Evolutionary conservation across 208 protist species (phyloP).

Genomic region (Wallacemonas sp.): DNA sequence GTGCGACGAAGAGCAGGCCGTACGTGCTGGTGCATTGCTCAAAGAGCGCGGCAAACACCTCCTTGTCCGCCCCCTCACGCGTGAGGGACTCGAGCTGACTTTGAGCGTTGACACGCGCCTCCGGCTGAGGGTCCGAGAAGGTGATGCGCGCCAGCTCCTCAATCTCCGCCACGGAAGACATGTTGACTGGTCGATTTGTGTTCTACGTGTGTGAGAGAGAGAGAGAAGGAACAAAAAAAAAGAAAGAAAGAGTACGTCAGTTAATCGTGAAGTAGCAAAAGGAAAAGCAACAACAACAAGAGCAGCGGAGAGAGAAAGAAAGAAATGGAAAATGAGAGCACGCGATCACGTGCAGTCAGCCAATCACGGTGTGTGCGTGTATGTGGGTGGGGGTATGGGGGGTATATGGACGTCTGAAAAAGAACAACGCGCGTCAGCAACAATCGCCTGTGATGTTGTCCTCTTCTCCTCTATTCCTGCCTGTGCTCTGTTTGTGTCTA

Average conservation of each 20-base stretch:
- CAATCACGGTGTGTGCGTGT: no score
- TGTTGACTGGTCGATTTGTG: no score
- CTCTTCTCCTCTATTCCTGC: no score
- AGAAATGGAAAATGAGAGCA: conserved; percentile 6
- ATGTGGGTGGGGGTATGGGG: no score
- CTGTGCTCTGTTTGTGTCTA: no score
- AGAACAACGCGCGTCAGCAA: no score
- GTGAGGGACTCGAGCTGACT: conserved; percentile 45
- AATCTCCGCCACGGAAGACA: conserved; percentile 62
- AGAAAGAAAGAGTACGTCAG: not conserved
- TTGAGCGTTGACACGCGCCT: conserved; percentile 45
- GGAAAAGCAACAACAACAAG: not conserved
- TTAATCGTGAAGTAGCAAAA: conserved; percentile 1
- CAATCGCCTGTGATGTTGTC: no score
- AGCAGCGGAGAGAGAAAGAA: not conserved
- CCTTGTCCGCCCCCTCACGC: conserved; percentile 46
- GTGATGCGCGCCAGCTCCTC: conserved; percentile 67
- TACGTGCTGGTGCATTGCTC: conserved; percentile 75
- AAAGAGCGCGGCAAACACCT: conserved; percentile 50
- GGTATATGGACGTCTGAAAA: no score
- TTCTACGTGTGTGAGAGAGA: no score
- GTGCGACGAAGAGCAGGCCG: conserved; percentile 71
- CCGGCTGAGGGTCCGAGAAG: conserved; percentile 60
- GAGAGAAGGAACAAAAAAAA: conserved; percentile 11
- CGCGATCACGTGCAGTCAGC: not conserved